Evolutionary conservation across 345 rosid genomes (phyloP).

Genomic region (Acer saccharum): DNA sequence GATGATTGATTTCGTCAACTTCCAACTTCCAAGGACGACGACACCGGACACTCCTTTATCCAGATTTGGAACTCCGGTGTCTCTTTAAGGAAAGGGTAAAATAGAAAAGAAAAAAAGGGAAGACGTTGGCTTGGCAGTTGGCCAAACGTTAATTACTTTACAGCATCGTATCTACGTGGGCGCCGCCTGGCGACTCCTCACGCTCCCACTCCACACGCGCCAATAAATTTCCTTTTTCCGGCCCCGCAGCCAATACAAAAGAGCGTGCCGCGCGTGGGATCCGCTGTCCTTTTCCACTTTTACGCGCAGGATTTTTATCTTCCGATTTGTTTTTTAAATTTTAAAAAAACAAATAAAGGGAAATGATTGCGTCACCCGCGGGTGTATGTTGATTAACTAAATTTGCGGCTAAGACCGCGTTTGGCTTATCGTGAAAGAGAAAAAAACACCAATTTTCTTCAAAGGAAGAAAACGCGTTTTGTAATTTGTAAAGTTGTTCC

Average conservation of each 20-base stretch:
- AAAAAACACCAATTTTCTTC: neutral
- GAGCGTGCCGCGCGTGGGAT: neutral
- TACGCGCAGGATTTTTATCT: neutral
- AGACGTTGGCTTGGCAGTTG: constrained; percentile 3
- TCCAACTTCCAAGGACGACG: too few species aligned
- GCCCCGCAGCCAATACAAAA: neutral
- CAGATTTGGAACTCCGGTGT: too few species aligned
- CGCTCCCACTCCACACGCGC: constrained; percentile 6
- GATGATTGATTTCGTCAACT: too few species aligned
- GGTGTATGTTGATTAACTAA: neutral
- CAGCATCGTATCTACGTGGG: constrained; percentile 11
- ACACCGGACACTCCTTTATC: too few species aligned
- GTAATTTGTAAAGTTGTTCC: neutral
- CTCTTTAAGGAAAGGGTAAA: too few species aligned
- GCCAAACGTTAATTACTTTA: constrained; percentile 18
- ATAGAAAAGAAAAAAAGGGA: neutral
- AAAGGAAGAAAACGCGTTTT: neutral
- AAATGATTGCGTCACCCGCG: neutral
- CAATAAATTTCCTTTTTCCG: neutral
- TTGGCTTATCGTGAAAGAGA: neutral
- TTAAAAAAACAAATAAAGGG: neutral
- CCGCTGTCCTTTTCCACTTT: neutral
- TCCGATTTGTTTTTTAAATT: neutral
- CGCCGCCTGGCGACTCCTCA: neutral
- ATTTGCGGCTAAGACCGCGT: constrained; percentile 8